A percentile compares a stretch with the other conserved stretches of the same genome.
Evolutionary conservation across 306 rosid species (phyloP).

Genomic region (Rosa persica): DNA sequence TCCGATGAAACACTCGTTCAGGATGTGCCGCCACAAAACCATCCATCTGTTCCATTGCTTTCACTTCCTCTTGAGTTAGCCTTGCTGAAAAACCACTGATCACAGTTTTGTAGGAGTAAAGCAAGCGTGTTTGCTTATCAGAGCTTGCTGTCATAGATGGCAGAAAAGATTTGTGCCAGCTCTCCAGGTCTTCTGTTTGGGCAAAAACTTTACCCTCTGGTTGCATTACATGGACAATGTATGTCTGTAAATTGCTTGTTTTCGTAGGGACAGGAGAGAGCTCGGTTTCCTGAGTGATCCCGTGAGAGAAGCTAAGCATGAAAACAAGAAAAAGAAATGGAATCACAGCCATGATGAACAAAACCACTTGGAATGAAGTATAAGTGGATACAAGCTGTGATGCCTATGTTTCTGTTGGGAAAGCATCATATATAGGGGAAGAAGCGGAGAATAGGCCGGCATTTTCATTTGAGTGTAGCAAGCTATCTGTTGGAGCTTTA

Average conservation of each 20-base stretch:
- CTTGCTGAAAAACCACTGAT: constrained; percentile 72
- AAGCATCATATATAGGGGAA: constrained; percentile 14
- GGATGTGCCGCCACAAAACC: constrained; percentile 61
- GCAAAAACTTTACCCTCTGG: constrained; percentile 39
- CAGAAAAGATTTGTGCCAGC: constrained; percentile 67
- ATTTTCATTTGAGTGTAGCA: constrained; percentile 9
- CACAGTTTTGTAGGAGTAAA: constrained; percentile 55
- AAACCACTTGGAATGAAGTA: constrained; percentile 11
- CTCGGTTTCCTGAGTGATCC: constrained; percentile 29
- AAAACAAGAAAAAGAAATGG: constrained; percentile 35
- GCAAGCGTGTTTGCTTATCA: constrained; percentile 30
- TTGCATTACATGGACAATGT: constrained; percentile 57
- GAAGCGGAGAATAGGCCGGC: constrained; percentile 18
- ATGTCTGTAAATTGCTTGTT: constrained; percentile 34
- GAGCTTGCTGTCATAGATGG: constrained; percentile 43
- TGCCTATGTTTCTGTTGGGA: background rate
- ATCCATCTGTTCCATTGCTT: constrained; percentile 40
- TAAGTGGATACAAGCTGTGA: constrained; percentile 10
- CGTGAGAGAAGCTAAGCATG: constrained; percentile 29
- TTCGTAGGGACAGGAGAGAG: constrained; percentile 20
- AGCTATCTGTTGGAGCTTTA: constrained; percentile 18
- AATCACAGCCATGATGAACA: constrained; percentile 44
- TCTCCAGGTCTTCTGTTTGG: constrained; percentile 41
- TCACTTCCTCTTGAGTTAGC: constrained; percentile 53
- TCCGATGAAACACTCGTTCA: constrained; percentile 38